Base-by-base conservation (phyloP, 768 basidiomycete genomes). In the Lactarius hatsudake region DNA sequence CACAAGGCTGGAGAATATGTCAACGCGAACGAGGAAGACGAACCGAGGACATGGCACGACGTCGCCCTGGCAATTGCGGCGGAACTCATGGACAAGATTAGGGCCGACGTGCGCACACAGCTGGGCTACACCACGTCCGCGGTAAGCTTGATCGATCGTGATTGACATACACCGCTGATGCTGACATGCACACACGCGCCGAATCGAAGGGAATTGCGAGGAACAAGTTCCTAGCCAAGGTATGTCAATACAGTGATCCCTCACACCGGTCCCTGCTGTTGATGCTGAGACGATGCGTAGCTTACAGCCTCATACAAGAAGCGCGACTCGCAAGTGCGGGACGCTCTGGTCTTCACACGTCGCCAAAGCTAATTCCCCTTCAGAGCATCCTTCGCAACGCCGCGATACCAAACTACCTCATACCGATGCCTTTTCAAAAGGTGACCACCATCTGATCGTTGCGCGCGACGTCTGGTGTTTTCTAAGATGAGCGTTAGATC, bases 221-320 rank as follows among this genome's bases (percentile, higher is more conserved):
- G 73, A 98, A 96, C 74, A 97, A 98, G 76, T 96, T 96, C 72
- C 81, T 98, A 30, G 92, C 97, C 0, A 99, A 99, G 84, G 94
- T 93, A 63, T 59, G 73, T 61, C 20, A 13, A 15, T 23, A 30
- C 59, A 42, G 26, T 61, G 10, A 9, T 15, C 57, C 38, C 12
- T 69, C 63, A 66, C 42, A 13, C 26, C 32, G 36, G n/a, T 63
- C 63, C 26, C 23, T 20, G 32, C 26, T 23, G 42, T 32, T 67
- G 1, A 56, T 30, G 53, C 18, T 26, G n/a, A 9, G 4, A 13
- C 4, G 40, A 51, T 51, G 43, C 61, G 60, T 69, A 96, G 91
- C 83, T 99, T 20, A 85, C 87, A 43, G 94, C 95, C 9, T 96
- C 93, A 1, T 94, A 93, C 79, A 89, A 88, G 79, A 99, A 99